Conservation (phyloP, 441 rosid genomes). For the Gossypium aridum region DNA sequence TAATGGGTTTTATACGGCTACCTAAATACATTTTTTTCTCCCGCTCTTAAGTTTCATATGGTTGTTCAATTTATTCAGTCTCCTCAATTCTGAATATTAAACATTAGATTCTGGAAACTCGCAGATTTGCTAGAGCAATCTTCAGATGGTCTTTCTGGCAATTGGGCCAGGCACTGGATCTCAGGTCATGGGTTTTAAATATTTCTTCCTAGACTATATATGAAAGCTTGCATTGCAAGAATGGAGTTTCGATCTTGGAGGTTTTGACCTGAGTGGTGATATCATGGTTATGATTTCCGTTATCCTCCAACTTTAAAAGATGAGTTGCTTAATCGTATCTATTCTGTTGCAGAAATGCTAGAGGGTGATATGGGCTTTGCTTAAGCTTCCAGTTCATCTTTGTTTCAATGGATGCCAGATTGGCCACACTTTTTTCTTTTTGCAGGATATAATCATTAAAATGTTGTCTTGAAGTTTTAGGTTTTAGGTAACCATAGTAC, state of each 20-base stretch:
- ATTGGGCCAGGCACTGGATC: slow-evolving; percentile 58
- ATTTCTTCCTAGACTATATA: slow-evolving; percentile 40
- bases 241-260: slow-evolving; percentile 43
- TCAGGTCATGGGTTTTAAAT: slow-evolving; percentile 52
- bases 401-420: slow-evolving; percentile 39
- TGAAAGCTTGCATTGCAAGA: slow-evolving; percentile 45
- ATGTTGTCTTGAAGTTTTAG: slow-evolving; percentile 15
- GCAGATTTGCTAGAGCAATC: slow-evolving; percentile 76
- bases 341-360: slow-evolving; percentile 72
- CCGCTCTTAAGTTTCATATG: slow-evolving; percentile 18
- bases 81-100: slow-evolving; percentile 47
- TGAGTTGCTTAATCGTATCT: slow-evolving; percentile 48
- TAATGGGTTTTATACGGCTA: slow-evolving; percentile 13
- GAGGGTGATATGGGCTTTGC: slow-evolving; percentile 55
- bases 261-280: slow-evolving; percentile 45
- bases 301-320: slow-evolving; percentile 32
- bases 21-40: slow-evolving; percentile 7
- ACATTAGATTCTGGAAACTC: slow-evolving; percentile 69
- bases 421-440: slow-evolving; percentile 19
- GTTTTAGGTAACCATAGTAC: slow-evolving; percentile 19
- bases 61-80: slow-evolving; percentile 26
- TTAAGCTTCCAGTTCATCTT: slow-evolving; percentile 37
- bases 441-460: slow-evolving; percentile 28
- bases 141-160: slow-evolving; percentile 66
- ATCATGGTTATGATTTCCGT: slow-evolving; percentile 34